Conservation (phyloP, 1,284 basidiomycete genomes). For the Malassezia vespertilionis region DNA sequence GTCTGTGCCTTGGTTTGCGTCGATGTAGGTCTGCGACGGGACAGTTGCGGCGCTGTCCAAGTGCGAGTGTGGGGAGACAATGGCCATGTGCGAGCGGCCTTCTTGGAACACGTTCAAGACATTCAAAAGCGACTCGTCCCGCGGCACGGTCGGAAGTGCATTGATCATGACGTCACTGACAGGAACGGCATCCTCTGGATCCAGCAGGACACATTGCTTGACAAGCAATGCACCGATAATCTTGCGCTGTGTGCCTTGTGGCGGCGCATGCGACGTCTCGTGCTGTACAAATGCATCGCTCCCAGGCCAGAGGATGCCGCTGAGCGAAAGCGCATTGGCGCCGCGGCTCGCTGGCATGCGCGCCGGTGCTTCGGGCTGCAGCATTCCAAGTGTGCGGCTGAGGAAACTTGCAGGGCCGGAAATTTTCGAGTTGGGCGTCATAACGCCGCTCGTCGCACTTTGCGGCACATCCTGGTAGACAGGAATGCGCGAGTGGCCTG, state of each 20-base stretch:
- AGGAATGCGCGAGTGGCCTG: conserved; percentile 61
- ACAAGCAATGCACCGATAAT: conserved; percentile 70
- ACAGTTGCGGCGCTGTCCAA: conserved; percentile 10
- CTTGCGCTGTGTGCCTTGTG: conserved; percentile 48
- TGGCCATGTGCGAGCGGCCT: conserved; percentile 79
- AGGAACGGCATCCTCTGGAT: conserved; percentile 58
- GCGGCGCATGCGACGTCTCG: not conserved
- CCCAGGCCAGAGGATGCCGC: too few species aligned
- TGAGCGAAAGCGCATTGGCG: not conserved
- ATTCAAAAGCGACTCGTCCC: conserved; percentile 71
- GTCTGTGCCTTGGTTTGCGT: not conserved
- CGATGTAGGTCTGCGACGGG: conserved; percentile 3
- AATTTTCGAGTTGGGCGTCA: conserved; percentile 1
- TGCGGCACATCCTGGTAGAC: conserved; percentile 51
- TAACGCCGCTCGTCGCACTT: conserved; percentile 2
- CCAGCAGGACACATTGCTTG: conserved; percentile 75
- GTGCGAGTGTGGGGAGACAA: conserved; percentile 54
- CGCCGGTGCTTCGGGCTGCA: too few species aligned
- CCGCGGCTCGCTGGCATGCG: not conserved
- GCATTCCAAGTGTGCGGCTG: not conserved
- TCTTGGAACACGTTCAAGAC: conserved; percentile 84
- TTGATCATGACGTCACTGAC: conserved; percentile 51
- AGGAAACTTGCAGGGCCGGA: not conserved
- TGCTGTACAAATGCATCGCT: not conserved
- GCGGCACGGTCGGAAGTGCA: conserved; percentile 71